phyloP scores from a whole-genome alignment of 78 protist species.

The Chrysochromulina tobinii region DNA sequence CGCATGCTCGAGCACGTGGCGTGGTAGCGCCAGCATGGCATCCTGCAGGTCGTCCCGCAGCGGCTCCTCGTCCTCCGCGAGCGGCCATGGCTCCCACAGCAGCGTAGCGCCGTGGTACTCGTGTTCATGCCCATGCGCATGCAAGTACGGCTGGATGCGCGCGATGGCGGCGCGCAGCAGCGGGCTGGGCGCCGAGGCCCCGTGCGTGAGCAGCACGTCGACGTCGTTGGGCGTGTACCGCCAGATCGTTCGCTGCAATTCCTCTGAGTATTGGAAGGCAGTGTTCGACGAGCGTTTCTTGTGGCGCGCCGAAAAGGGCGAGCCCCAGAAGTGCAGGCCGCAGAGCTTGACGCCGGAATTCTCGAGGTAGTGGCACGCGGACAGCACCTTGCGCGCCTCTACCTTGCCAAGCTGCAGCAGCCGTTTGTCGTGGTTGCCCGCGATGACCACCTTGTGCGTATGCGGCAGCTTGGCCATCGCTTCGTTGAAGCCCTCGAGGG shows the following conservation, averaged over 20 bases:
- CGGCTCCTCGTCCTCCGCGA: not conserved
- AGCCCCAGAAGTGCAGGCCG: not conserved
- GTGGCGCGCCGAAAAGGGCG: not conserved
- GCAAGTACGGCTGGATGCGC: not conserved
- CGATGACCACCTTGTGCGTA: constrained; percentile 61
- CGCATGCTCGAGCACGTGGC: too few species aligned
- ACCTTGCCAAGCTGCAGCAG: not conserved
- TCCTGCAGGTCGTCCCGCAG: not conserved
- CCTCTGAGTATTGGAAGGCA: not conserved
- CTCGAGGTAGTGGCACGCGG: not conserved
- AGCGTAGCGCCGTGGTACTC: not conserved
- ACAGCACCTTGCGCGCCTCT: not conserved
- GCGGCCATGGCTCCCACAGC: not conserved
- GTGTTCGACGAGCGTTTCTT: not conserved
- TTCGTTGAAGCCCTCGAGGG: constrained; percentile 20
- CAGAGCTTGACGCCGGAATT: not conserved
- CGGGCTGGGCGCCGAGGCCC: too few species aligned
- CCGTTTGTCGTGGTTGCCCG: constrained; percentile 69
- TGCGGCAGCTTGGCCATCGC: constrained; percentile 60
- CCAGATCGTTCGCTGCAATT: not conserved
- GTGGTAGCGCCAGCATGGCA: not conserved
- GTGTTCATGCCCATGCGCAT: not conserved
- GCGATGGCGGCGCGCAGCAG: not conserved
- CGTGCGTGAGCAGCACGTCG: constrained; percentile 2
- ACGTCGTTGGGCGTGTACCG: not conserved